Base-by-base conservation (phyloP, 2,329 filamentous ascomycete genomes). In the Ceratocystis cubensis region DNA sequence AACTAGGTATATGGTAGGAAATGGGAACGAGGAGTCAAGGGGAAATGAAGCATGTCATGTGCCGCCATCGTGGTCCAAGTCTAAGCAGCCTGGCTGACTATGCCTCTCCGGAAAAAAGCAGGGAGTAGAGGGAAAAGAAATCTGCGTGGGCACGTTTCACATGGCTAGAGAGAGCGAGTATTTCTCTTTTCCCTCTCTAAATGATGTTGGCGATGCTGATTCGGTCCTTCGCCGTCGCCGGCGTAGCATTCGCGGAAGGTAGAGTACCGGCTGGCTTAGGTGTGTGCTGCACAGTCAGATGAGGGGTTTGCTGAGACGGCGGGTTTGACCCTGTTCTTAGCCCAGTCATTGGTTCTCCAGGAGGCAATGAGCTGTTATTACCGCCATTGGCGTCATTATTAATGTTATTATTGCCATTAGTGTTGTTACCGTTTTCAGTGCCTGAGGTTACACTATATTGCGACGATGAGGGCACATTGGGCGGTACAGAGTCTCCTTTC, bases 181-280 rank as follows among this genome's bases (percentile, higher is more conserved):
- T 45, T 6, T 22, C 41, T 33, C 63, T 20, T 8, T 30, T 7
- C n/a, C 15, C 45, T 17, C 45, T 28, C 72, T 70, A 79, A 37
- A 79, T 79, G n/a, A 79, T 79, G 61, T 79, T 78, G 10, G 76
- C 76, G 69, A 78, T 78, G 69, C 76, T 78, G 64, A 78, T 69
- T n/a, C 75, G 72, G 64, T 76, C 73, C 41, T 73, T 72, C 37
- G 71, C 70, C 48, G 71, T 70, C 56, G 68, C 46, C 6, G 64
- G 30, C 17, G 46, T 33, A 4, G 15, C 20, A 22, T 20, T 28
- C 44, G 30, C n/a, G 28, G 37, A 33, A n/a, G 25, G 22, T 6
- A 41, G 15, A 20, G 53, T 22, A n/a, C 41, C 64, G 33, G 56
- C 28, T n/a, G 25, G 30, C 56, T 59, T 59, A 8, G 56, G 56